phyloP scores from a whole-genome alignment of 1,284 basidiomycete species.

The Heterobasidion irregulare region DNA sequence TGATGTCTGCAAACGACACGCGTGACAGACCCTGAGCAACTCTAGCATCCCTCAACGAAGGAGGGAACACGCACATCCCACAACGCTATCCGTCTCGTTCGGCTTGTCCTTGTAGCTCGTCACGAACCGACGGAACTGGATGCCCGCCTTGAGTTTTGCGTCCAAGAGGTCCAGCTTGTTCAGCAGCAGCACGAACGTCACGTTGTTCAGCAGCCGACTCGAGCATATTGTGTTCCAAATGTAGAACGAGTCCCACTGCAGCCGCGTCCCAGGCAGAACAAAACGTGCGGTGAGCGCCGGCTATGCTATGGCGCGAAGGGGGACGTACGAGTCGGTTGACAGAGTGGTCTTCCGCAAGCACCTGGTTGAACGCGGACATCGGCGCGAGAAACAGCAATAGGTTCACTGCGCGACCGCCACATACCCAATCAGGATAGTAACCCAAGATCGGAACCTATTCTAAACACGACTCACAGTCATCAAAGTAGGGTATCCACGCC shows the following conservation, averaged over 20 bases:
- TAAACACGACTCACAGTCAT: slow-evolving; percentile 25
- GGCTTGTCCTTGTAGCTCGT: slow-evolving; percentile 38
- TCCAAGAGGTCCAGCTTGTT: slow-evolving; percentile 59
- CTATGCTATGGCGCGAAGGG: background rate
- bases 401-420: slow-evolving; percentile 29
- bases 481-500: slow-evolving; percentile 58
- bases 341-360: slow-evolving; percentile 45
- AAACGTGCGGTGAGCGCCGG: background rate
- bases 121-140: slow-evolving; percentile 46
- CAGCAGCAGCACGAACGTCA: slow-evolving; percentile 51
- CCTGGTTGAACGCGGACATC: slow-evolving; percentile 57
- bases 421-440: background rate
- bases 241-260: slow-evolving; percentile 48
- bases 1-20: slow-evolving; percentile 28
- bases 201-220: slow-evolving; percentile 41
- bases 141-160: slow-evolving; percentile 40
- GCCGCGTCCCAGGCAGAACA: background rate
- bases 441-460: background rate
- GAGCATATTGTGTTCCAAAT: slow-evolving; percentile 55
- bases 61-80: slow-evolving; percentile 35
- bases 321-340: slow-evolving; percentile 47
- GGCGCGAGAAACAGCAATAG: slow-evolving; percentile 60
- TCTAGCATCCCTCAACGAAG: background rate
- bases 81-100: slow-evolving; percentile 43
- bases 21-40: background rate